phyloP scores from a whole-genome alignment of 2,329 filamentous ascomycete genomes.

The Epichloe uncinata region DNA sequence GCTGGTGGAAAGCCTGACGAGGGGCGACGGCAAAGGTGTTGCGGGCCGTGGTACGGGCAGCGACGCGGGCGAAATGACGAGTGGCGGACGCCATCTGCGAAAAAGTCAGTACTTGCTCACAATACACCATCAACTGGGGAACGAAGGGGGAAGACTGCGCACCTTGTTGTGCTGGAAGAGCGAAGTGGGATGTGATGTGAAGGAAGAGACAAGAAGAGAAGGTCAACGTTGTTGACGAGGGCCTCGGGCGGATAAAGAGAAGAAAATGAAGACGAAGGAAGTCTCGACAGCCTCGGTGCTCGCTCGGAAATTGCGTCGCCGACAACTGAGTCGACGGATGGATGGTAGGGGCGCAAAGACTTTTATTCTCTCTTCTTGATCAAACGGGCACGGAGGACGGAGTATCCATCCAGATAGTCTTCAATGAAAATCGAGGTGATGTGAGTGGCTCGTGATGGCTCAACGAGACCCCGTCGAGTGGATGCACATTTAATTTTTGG shows the following conservation, averaged over 20 bases:
- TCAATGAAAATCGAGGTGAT: slow-evolving; percentile 8
- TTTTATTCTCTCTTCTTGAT: not conserved
- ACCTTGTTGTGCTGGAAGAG: not conserved
- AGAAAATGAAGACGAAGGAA: not conserved
- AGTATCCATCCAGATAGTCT: slow-evolving; percentile 1
- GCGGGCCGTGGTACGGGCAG: slow-evolving; percentile 44
- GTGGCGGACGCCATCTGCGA: slow-evolving; percentile 28
- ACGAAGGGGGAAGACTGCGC: not conserved
- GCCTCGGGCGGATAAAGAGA: not conserved
- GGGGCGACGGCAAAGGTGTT: slow-evolving; percentile 45
- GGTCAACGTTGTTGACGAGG: too few species aligned
- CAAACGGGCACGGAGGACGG: slow-evolving; percentile 1
- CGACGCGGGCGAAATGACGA: slow-evolving; percentile 42
- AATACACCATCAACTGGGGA: not conserved
- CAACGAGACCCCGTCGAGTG: too few species aligned
- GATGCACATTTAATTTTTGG: too few species aligned
- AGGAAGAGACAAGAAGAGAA: not conserved
- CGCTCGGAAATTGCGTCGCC: not conserved
- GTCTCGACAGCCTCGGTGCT: not conserved
- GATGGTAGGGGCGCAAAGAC: too few species aligned
- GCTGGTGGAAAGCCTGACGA: slow-evolving; percentile 58
- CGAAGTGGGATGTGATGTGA: not conserved
- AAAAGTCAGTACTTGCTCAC: slow-evolving; percentile 3
- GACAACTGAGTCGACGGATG: not conserved
- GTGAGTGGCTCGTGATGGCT: slow-evolving; percentile 2